These are phyloP conservation scores for Chrysoporthe cubensis DNA, from an alignment of 2,329 filamentous ascomycete species.

Conservation along the genomic window DNA sequence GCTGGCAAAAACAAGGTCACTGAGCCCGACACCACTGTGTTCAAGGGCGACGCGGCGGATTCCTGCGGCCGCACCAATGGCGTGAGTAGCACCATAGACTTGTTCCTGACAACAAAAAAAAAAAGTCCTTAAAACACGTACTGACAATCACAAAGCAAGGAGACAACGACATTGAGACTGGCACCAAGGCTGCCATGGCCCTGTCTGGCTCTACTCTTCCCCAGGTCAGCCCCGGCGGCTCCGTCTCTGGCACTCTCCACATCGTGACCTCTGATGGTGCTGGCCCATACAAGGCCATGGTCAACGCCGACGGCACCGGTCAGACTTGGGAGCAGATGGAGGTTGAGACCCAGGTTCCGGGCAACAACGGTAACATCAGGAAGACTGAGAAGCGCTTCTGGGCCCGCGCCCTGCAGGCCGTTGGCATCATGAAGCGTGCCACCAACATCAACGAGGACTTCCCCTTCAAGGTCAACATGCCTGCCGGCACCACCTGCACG, in stretches of 20 bases:
- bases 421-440: constrained; percentile 29
- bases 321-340: constrained; percentile 39
- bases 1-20: constrained; percentile 35
- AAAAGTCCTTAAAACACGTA: not conserved
- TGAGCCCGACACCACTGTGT: constrained; percentile 51
- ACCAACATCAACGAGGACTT: constrained; percentile 32
- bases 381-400: constrained; percentile 31
- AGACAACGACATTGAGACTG: constrained; percentile 40
- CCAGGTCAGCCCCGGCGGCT: constrained; percentile 42
- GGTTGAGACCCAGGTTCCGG: constrained; percentile 42
- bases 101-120: too few relatives aligned
- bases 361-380: constrained; percentile 40
- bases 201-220: constrained; percentile 44
- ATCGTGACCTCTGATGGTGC: constrained; percentile 48
- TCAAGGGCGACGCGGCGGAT: constrained; percentile 43
- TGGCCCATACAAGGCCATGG: constrained; percentile 43
- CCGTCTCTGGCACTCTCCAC: constrained; percentile 42
- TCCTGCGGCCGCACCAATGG: constrained; percentile 44
- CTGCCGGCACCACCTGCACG: constrained; percentile 35
- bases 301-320: constrained; percentile 44
- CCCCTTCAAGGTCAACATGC: constrained; percentile 35
- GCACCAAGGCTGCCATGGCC: constrained; percentile 39
- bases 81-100: not conserved
- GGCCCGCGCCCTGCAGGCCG: constrained; percentile 25
- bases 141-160: constrained; percentile 33